These are phyloP conservation scores for Cryptococcus sp. DNA, from an alignment of 1,284 basidiomycete species.

Conservation along the genomic window DNA sequence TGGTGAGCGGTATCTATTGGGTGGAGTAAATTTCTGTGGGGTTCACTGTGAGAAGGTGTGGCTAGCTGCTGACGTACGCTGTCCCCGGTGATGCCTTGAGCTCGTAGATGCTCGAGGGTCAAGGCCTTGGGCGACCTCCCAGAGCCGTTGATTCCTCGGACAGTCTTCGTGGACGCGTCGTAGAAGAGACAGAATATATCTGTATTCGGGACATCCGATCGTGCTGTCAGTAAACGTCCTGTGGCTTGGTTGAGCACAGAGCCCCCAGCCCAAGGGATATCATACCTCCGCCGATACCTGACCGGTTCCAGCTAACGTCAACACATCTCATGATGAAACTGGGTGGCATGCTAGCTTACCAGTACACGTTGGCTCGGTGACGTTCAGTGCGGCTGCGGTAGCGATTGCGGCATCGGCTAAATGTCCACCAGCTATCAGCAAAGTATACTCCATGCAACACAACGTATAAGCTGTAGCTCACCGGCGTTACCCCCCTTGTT, in stretches of 20 bases:
- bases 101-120: conserved; percentile 67
- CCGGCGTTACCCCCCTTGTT: conserved; percentile 87
- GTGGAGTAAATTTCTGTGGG: background rate
- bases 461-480: conserved; percentile 8
- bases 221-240: no score
- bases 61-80: conserved; percentile 30
- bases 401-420: conserved; percentile 71
- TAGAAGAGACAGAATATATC: conserved; percentile 93
- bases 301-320: background rate
- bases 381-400: conserved; percentile 81
- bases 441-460: background rate
- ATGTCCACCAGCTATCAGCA: background rate
- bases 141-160: conserved; percentile 59
- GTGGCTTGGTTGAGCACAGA: background rate
- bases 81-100: conserved; percentile 64
- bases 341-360: conserved; percentile 13
- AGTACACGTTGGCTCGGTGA: conserved; percentile 61
- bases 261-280: background rate
- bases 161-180: conserved; percentile 70
- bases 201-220: background rate
- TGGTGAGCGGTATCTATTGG: conserved; percentile 62
- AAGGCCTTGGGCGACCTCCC: conserved; percentile 79
- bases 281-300: conserved; percentile 48
- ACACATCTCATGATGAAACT: background rate
- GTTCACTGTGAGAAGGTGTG: background rate